A percentile compares a stretch with the other conserved stretches of the same genome.
Evolutionary conservation across 306 rosid genomes (phyloP).

Genomic region (Abrus precatorius): DNA sequence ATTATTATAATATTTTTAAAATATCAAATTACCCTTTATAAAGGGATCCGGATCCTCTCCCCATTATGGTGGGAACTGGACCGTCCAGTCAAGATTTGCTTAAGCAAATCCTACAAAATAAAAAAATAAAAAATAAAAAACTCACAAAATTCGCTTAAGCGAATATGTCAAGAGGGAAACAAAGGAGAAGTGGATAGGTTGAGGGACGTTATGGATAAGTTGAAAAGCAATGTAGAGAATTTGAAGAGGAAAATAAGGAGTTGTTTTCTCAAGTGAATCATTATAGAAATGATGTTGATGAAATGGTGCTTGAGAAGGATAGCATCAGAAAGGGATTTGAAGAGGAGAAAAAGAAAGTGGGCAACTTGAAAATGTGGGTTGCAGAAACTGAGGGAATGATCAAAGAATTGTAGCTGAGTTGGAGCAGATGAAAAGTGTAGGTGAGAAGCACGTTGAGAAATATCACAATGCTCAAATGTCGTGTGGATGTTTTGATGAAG

Average conservation of each 20-base stretch:
- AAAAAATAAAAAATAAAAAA: too few species aligned
- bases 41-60: too few species aligned
- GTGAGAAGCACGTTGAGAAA: slow-evolving; percentile 47
- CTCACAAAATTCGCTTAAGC: too few species aligned
- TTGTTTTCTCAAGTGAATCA: slow-evolving; percentile 53
- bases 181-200: slow-evolving; percentile 43
- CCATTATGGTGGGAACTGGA: too few species aligned
- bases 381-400: slow-evolving; percentile 50
- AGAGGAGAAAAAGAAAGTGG: slow-evolving; percentile 62
- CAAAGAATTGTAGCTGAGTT: slow-evolving; percentile 52
- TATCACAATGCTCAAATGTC: slow-evolving; percentile 49
- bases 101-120: too few species aligned
- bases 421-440: slow-evolving; percentile 44
- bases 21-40: too few species aligned
- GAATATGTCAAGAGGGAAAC: too few species aligned
- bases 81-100: too few species aligned
- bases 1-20: too few species aligned
- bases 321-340: slow-evolving; percentile 43
- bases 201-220: slow-evolving; percentile 40
- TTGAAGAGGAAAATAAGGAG: slow-evolving; percentile 51
- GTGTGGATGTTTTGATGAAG: slow-evolving; percentile 46
- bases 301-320: slow-evolving; percentile 42
- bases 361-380: slow-evolving; percentile 50
- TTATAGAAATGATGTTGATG: slow-evolving; percentile 40
- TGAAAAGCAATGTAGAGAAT: slow-evolving; percentile 40